Evolutionary conservation across 345 rosid genomes (phyloP).

Genomic region (sweet orange (Citrus sinensis)): DNA sequence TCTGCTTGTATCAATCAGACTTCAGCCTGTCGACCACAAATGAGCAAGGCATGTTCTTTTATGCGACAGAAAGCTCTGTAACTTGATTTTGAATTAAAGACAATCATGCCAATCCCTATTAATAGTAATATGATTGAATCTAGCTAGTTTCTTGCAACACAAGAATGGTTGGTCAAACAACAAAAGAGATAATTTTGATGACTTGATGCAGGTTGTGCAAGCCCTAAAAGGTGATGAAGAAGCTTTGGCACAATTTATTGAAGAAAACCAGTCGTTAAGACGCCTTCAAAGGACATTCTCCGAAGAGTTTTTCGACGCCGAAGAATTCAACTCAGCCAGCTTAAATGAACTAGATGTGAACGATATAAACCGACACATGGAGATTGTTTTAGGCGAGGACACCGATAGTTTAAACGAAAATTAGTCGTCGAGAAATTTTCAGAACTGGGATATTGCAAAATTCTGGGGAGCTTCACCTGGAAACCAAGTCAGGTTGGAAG

Average conservation of each 20-base stretch:
- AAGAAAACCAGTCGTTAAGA: slow-evolving; percentile 17
- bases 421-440: not conserved
- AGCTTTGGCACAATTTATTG: slow-evolving; percentile 28
- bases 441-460: not conserved
- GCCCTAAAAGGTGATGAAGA: slow-evolving; percentile 55
- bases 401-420: not conserved
- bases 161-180: not conserved
- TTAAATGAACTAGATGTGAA: slow-evolving; percentile 22
- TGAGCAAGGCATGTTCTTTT: slow-evolving; percentile 49
- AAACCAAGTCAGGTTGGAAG: not conserved
- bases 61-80: too few species aligned
- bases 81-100: too few species aligned
- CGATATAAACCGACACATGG: slow-evolving; percentile 59
- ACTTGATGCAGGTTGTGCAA: slow-evolving; percentile 45
- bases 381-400: slow-evolving; percentile 36
- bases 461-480: not conserved
- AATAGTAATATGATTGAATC: not conserved
- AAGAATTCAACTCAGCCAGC: slow-evolving; percentile 70
- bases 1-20: slow-evolving; percentile 70
- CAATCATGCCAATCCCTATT: too few species aligned
- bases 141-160: not conserved
- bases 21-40: slow-evolving; percentile 71
- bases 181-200: not conserved
- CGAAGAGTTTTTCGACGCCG: slow-evolving; percentile 59
- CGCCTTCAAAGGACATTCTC: slow-evolving; percentile 61